These are phyloP conservation scores for Leptographium lundbergii DNA, from an alignment of 2,329 filamentous ascomycete species.

Conservation along the genomic window DNA sequence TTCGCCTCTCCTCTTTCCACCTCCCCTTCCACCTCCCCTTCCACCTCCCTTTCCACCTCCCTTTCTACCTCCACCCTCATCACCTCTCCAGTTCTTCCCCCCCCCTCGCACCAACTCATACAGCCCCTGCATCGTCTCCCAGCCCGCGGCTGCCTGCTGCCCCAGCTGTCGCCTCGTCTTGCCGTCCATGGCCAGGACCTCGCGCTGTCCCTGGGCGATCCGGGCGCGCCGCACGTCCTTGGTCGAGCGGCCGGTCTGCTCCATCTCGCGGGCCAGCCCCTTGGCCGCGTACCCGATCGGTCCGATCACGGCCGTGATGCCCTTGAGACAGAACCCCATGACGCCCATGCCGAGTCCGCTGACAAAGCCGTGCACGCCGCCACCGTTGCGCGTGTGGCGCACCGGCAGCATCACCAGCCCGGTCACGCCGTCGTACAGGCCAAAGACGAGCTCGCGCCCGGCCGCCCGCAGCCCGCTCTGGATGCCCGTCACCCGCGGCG, in stretches of 20 bases:
- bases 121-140: conserved; percentile 28
- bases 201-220: conserved; percentile 44
- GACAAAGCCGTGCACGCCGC: conserved; percentile 28
- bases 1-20: background rate
- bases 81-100: conserved; percentile 21
- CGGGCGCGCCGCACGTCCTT: conserved; percentile 42
- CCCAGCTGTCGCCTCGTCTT: conserved; percentile 18
- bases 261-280: conserved; percentile 47
- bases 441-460: conserved; percentile 47
- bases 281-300: conserved; percentile 52
- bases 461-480: conserved; percentile 50
- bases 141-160: conserved; percentile 26
- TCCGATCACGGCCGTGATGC: conserved; percentile 47
- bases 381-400: conserved; percentile 41
- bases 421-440: conserved; percentile 52
- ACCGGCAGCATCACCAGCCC: conserved; percentile 49
- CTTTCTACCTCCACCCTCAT: no score
- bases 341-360: conserved; percentile 51
- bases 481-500: conserved; percentile 51
- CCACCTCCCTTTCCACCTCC: no score
- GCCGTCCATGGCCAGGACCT: conserved; percentile 22
- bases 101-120: conserved; percentile 23
- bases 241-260: conserved; percentile 38
- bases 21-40: no score
- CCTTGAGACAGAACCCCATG: conserved; percentile 51